Evolutionary conservation across 1,284 basidiomycete genomes (phyloP), one percentile per base, ranked within the genome.

Genomic region (Mycosarcoma mackinlayi): DNA sequence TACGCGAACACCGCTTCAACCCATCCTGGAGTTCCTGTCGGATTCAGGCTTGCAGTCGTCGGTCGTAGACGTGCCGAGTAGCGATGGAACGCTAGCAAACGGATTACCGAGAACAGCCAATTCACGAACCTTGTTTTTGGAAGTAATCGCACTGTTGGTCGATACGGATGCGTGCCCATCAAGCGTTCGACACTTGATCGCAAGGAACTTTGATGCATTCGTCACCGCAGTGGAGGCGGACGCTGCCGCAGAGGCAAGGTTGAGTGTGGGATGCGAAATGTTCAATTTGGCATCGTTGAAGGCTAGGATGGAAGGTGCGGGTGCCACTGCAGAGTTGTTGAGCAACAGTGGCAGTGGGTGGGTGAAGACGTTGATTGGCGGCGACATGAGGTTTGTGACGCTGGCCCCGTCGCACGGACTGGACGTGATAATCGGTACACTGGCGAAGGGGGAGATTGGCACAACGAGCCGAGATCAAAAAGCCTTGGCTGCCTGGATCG

Each of bases 111-210:
- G 69, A n/a, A 59, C 51, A 13, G 59, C 69, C 1, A 67, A 35
- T 1, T 39, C 52, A n/a, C 13, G 42, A 6, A 72, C 64, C 7
- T 59, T 72, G 25, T 35, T 44, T 44, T 34, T 72, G 38, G 69
- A 67, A 8, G 64, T 72, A 25, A 3, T 72, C 21, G 38, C 54
- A 25, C 28, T 72, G 50, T 24, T 72, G 48, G 27, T 72, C 24
- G 69, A 58, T 42, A 52, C 59, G 1, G 64, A 72, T 21, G 42
- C 37, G 14, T 72, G 69, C 37, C 59, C 59, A 1, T 19, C n/a
- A 6, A 41, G 38, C 23, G 69, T 72, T 14, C 27, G 60, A 30
- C 41, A 67, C 18, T 9, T 66, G 25, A 45, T 64, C 1, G 63
- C 55, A 1, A 11, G 6, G 23, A 30, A 25, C 8, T 71, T 65